phyloP scores from a whole-genome alignment of 2,329 filamentous ascomycete species.

The Verticillium albo-atrum region DNA sequence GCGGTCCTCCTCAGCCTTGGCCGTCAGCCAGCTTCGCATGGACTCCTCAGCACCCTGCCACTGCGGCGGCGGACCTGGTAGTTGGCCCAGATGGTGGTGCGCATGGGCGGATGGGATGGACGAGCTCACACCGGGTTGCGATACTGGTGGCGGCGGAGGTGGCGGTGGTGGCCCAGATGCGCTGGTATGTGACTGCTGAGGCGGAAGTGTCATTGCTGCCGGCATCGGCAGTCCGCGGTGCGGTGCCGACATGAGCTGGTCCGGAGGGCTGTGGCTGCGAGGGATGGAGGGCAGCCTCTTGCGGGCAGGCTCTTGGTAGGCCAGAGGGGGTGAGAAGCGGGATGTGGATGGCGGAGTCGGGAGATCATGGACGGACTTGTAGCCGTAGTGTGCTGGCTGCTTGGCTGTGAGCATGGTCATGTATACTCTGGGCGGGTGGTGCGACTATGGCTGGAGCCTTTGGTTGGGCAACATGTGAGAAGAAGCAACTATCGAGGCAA shows the following conservation, averaged over 20 bases:
- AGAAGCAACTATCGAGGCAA: slow-evolving; percentile 1
- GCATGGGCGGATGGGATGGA: slow-evolving; percentile 28
- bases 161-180: slow-evolving; percentile 10
- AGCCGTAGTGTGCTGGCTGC: slow-evolving; percentile 55
- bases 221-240: slow-evolving; percentile 67
- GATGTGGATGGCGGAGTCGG: slow-evolving; percentile 53
- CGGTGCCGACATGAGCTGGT: slow-evolving; percentile 60
- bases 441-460: neutral
- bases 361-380: slow-evolving; percentile 58
- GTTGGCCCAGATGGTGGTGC: slow-evolving; percentile 39
- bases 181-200: slow-evolving; percentile 29
- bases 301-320: slow-evolving; percentile 40
- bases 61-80: slow-evolving; percentile 61
- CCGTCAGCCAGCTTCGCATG: slow-evolving; percentile 66
- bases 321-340: slow-evolving; percentile 51
- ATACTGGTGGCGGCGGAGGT: slow-evolving; percentile 14
- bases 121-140: slow-evolving; percentile 20
- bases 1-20: slow-evolving; percentile 70
- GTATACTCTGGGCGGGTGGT: slow-evolving; percentile 15
- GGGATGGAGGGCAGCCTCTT: slow-evolving; percentile 33
- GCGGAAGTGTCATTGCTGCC: slow-evolving; percentile 59
- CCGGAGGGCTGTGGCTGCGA: slow-evolving; percentile 41
- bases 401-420: slow-evolving; percentile 58
- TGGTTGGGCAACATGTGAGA: neutral
- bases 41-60: slow-evolving; percentile 66